phyloP scores from a whole-genome alignment of 176 grass and related monocot species.

The Pontederia paniculata region DNA sequence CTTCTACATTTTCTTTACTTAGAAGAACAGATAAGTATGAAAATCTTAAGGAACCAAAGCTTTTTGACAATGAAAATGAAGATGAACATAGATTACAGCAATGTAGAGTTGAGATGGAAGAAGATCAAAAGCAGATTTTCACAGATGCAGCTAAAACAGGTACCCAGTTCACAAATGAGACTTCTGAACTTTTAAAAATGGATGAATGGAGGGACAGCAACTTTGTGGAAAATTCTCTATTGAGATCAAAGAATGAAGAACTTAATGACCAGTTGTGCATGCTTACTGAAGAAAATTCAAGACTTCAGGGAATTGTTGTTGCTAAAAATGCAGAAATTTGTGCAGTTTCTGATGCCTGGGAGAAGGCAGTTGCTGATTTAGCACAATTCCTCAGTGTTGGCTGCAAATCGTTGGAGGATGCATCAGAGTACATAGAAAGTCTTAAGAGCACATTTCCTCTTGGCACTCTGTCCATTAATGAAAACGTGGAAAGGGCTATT shows the following conservation, averaged over 20 bases:
- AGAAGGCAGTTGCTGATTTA: constrained; percentile 66
- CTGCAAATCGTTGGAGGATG: constrained; percentile 59
- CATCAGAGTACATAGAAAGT: constrained; percentile 60
- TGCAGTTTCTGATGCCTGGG: constrained; percentile 58
- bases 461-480: constrained; percentile 38
- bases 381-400: constrained; percentile 67
- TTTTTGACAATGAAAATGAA: no score
- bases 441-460: constrained; percentile 62
- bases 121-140: no score
- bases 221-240: no score
- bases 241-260: constrained; percentile 4
- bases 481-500: constrained; percentile 70
- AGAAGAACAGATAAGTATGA: no score
- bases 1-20: no score
- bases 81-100: no score
- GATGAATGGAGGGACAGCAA: no score
- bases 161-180: no score
- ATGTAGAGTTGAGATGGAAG: no score
- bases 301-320: constrained; percentile 45
- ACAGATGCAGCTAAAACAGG: no score
- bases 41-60: no score
- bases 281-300: constrained; percentile 52
- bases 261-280: constrained; percentile 34
- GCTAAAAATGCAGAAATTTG: constrained; percentile 51
- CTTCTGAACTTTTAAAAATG: no score